A percentile compares a stretch with the other conserved stretches of the same genome.
phyloP scores from a whole-genome alignment of 73 alveolate species.

The Paramecium caudatum region DNA sequence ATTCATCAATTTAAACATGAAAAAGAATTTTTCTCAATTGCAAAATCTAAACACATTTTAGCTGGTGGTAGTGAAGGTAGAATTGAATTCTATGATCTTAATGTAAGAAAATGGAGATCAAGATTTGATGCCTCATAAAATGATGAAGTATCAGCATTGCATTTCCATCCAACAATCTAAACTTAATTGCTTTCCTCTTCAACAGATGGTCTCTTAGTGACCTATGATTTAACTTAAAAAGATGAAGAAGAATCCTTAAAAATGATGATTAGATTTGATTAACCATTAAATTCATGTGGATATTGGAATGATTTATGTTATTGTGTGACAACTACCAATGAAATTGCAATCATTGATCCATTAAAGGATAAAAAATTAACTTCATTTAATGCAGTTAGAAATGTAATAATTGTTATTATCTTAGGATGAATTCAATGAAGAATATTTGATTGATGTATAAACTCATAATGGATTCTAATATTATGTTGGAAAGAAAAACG shows the following conservation, averaged over 20 bases:
- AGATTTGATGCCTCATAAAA: constrained; percentile 63
- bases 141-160: constrained; percentile 63
- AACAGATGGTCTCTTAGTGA: constrained; percentile 69
- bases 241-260: constrained; percentile 73
- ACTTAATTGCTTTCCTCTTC: constrained; percentile 68
- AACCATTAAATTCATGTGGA: constrained; percentile 73
- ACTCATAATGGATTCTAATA: constrained; percentile 8
- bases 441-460: constrained; percentile 14
- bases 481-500: constrained; percentile 1
- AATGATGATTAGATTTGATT: constrained; percentile 72
- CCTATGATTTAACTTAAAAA: constrained; percentile 59
- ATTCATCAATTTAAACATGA: constrained; percentile 49
- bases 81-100: constrained; percentile 75
- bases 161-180: constrained; percentile 23
- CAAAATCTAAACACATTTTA: constrained; percentile 75
- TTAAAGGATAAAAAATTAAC: constrained; percentile 1
- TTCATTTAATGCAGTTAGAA: background rate
- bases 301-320: constrained; percentile 47
- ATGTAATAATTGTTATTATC: background rate
- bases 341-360: constrained; percentile 4
- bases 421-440: constrained; percentile 34
- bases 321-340: constrained; percentile 63
- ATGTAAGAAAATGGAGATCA: constrained; percentile 73
- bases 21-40: constrained; percentile 62
- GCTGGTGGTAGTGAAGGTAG: constrained; percentile 74